Percentiles rank a stretch among this genome's conserved stretches.
phyloP scores from a whole-genome alignment of 768 basidiomycete genomes.

The Amanita exitialis region DNA sequence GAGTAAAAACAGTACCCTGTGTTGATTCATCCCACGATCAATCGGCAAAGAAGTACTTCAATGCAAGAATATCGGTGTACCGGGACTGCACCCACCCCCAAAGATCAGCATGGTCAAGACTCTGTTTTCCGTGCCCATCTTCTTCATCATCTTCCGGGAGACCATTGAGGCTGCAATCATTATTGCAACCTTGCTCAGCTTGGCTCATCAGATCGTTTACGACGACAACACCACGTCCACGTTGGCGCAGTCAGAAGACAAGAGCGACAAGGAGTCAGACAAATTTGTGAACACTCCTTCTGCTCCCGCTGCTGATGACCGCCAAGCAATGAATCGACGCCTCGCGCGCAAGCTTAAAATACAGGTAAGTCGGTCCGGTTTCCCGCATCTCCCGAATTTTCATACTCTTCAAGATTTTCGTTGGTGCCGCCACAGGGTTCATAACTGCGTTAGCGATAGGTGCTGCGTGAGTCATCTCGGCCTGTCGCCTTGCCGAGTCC shows the following conservation, averaged over 20 bases:
- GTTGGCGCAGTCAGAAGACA: conserved; percentile 6
- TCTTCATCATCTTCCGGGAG: conserved; percentile 96
- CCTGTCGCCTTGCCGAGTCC: background rate
- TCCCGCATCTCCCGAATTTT: background rate
- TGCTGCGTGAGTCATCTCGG: conserved; percentile 43
- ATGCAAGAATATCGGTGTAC: too few relatives aligned
- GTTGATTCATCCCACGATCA: conserved; percentile 8
- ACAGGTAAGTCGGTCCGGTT: conserved; percentile 31
- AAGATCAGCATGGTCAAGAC: conserved; percentile 45
- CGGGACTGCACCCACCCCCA: too few relatives aligned
- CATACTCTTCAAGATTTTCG: conserved; percentile 46
- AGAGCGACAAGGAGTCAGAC: conserved; percentile 13
- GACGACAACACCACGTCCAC: conserved; percentile 19
- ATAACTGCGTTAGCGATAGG: conserved; percentile 75
- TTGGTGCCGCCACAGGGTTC: conserved; percentile 69
- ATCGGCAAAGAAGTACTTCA: background rate
- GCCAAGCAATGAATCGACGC: conserved; percentile 15
- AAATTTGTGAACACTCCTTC: conserved; percentile 3
- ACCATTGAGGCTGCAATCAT: conserved; percentile 90
- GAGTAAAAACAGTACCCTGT: background rate
- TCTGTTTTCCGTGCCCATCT: conserved; percentile 86
- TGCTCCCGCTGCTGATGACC: background rate
- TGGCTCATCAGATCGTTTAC: conserved; percentile 78
- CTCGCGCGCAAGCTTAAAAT: conserved; percentile 61
- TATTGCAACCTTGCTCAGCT: conserved; percentile 81